These are phyloP conservation scores for Phytophthora vignae DNA, from an alignment of 352 stramenopile species.

Conservation along the genomic window DNA sequence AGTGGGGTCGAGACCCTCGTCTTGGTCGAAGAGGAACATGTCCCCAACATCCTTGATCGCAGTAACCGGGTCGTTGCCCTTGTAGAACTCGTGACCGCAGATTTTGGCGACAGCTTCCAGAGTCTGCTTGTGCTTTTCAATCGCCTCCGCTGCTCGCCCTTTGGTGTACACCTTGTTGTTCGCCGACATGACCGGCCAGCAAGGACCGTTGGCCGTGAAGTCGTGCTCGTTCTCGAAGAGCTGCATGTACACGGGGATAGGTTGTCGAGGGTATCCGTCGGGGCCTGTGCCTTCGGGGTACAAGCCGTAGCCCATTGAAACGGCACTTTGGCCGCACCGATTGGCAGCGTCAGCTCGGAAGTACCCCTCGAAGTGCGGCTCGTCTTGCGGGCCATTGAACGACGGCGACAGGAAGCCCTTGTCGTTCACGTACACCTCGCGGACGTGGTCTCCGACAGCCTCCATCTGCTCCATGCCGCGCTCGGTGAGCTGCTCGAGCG, in stretches of 20 bases:
- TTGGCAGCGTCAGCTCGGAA: constrained; percentile 77
- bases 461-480: constrained; percentile 79
- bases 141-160: constrained; percentile 46
- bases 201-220: constrained; percentile 77
- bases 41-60: constrained; percentile 81
- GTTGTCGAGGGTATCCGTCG: constrained; percentile 63
- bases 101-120: constrained; percentile 47
- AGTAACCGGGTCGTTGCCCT: constrained; percentile 48
- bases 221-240: constrained; percentile 82
- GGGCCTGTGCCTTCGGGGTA: constrained; percentile 76
- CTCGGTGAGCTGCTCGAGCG: constrained; percentile 79
- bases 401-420: constrained; percentile 71
- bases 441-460: constrained; percentile 64
- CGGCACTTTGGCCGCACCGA: constrained; percentile 74
- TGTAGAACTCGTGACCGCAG: constrained; percentile 65
- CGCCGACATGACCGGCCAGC: constrained; percentile 63
- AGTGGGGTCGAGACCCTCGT: constrained; percentile 59
- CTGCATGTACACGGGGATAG: constrained; percentile 83
- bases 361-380: constrained; percentile 75
- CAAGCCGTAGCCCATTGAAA: constrained; percentile 72
- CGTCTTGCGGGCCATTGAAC: constrained; percentile 64
- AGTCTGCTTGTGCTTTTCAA: constrained; percentile 49
- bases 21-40: constrained; percentile 78
- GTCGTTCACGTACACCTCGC: constrained; percentile 73
- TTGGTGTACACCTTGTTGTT: constrained; percentile 60